Evolutionary conservation across 2,329 filamentous ascomycete genomes (phyloP), one percentile per base, ranked within the genome.

Genomic region (Alternaria dauci): DNA sequence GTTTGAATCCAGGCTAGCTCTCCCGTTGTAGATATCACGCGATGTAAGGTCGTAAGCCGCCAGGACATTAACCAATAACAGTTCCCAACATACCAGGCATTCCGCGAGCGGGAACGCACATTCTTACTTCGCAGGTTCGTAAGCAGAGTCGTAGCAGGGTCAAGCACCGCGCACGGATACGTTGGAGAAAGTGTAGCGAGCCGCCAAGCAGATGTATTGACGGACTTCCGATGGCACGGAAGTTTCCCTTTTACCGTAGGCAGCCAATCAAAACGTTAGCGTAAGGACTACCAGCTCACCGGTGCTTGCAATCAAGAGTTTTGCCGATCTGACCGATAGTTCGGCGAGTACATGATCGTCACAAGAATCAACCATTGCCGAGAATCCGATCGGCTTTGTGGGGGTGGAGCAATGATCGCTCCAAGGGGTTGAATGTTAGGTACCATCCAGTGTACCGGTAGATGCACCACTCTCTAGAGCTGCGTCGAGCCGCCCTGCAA

Each of bases 321-420:
- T 25, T 25, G 47, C 30, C 47, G 30, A 50, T 8, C 25, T 50
- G 30, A 25, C 47, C 47, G 30, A 50, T 38, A 18, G 47, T 20
- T 50, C 32, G 43, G 26, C 43, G 43, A 50, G n/a, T 0, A 50
- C 47, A 8, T 34, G 18, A 36, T 34, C 47, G 34, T 50, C 43
- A 41, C n/a, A 32, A 36, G 32, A 50, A 50, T 12, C 8, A 34
- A n/a, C 18, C 18, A 50, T 36, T 32, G 47, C 30, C 18, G 30
- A 36, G 4, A 9, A 42, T 42, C 14, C 47, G 30, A 50, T 36
- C 47, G 30, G 47, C 18, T 25, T 50, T 50, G 47, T 20, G 47
- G 47, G 12, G 43, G 16, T 50, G 47, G 47, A 50, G 47, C 20
- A 50, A 26, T 50, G 47, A 50, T 50, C 20, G 47, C 47, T 36